Percentiles rank a stretch among this genome's conserved stretches.
Conservation (phyloP, 129 eudicot species). For the Mikania micrantha region DNA sequence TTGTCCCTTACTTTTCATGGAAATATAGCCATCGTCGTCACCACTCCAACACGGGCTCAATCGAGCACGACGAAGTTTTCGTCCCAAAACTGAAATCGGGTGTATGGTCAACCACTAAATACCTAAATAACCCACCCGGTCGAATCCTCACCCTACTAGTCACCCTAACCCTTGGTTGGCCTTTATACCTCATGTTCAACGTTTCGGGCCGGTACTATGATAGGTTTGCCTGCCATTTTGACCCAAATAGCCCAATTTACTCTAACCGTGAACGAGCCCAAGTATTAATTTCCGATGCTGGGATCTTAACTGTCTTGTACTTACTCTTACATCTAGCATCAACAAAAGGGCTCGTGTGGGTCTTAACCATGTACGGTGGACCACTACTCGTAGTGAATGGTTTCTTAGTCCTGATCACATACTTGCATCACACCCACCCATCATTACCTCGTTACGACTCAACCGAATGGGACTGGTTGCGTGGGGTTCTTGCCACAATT, state of each 20-base stretch:
- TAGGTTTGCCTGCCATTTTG: not conserved
- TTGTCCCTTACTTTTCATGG: conserved; percentile 1
- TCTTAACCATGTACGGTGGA: not conserved
- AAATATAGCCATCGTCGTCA: conserved; percentile 5
- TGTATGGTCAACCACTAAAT: not conserved
- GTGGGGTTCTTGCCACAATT: not conserved
- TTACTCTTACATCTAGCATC: not conserved
- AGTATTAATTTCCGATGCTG: not conserved
- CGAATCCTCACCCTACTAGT: not conserved
- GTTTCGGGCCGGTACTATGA: not conserved
- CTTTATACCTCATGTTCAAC: not conserved
- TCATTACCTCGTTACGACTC: not conserved
- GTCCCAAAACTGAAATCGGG: not conserved
- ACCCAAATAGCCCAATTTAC: not conserved
- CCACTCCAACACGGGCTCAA: not conserved
- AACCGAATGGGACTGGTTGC: conserved; percentile 2
- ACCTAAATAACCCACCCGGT: conserved; percentile 7
- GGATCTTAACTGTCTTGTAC: not conserved
- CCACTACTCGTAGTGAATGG: not conserved
- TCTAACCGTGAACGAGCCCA: not conserved
- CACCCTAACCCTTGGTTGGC: not conserved
- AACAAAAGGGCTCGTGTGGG: not conserved
- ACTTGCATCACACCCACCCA: not conserved
- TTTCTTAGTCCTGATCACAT: not conserved
- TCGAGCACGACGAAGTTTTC: conserved; percentile 4